These are phyloP conservation scores for Yarrowia osloensis DNA, from an alignment of 805 yeast species.

Conservation along the genomic window DNA sequence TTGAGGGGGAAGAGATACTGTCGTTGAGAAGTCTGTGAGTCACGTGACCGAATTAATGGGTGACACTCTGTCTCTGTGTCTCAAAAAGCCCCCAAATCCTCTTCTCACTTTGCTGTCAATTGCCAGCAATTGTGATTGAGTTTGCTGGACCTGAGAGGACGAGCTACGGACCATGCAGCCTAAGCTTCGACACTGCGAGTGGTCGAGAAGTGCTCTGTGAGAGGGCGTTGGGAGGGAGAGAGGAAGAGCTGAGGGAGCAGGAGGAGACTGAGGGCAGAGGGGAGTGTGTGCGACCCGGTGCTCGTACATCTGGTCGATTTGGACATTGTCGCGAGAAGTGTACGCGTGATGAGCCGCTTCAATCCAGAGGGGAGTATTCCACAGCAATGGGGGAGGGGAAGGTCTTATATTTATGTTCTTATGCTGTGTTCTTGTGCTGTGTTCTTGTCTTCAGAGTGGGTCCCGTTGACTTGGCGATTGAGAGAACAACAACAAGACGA, in stretches of 20 bases:
- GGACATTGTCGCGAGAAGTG: not conserved
- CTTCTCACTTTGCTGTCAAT: too few relatives aligned
- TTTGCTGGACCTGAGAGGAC: not conserved
- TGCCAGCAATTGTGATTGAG: slow-evolving; percentile 7
- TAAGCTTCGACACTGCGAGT: not conserved
- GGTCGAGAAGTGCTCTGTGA: not conserved
- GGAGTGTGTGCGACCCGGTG: too few relatives aligned
- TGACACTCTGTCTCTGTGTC: too few relatives aligned
- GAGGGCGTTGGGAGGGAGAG: not conserved
- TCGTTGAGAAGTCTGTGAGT: too few relatives aligned
- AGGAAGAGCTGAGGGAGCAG: not conserved
- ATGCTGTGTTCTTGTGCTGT: too few relatives aligned
- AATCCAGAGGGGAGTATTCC: too few relatives aligned
- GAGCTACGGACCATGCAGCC: not conserved
- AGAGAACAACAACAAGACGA: too few relatives aligned
- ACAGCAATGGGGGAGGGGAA: not conserved
- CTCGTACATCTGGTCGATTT: not conserved
- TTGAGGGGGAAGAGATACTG: not conserved
- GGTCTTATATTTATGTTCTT: not conserved
- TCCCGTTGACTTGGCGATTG: too few relatives aligned
- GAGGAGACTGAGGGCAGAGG: not conserved
- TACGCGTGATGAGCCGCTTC: not conserved
- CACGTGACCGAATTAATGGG: not conserved
- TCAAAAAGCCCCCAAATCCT: too few relatives aligned
- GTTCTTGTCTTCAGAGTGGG: too few relatives aligned